Conservation (phyloP, 2,329 filamentous ascomycete species). For the Ophiosphaerella herpotricha region DNA sequence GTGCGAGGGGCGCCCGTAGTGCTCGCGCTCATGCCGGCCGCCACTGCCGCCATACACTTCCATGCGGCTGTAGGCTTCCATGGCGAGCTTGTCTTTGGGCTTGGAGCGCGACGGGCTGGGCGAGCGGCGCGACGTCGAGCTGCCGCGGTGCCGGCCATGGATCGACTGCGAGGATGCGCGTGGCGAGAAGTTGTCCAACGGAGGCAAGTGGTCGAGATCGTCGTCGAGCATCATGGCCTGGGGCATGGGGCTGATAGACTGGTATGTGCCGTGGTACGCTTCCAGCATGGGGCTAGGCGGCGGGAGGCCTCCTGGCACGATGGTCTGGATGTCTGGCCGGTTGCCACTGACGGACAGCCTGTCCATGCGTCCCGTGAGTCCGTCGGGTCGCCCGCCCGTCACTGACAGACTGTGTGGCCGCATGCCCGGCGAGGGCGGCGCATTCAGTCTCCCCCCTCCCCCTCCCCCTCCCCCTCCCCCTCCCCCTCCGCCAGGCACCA, state of each 20-base stretch:
- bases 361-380: conserved; percentile 50
- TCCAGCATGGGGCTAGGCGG: conserved; percentile 86
- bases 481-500: conserved; percentile 43
- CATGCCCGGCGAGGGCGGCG: conserved; percentile 38
- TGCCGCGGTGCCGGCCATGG: conserved; percentile 32
- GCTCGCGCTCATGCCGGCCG: conserved; percentile 3
- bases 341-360: conserved; percentile 54
- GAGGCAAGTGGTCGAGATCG: conserved; percentile 54
- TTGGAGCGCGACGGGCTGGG: conserved; percentile 33
- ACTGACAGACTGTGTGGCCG: conserved; percentile 42
- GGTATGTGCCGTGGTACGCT: conserved; percentile 91
- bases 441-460: conserved; percentile 30
- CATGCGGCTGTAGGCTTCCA: conserved; percentile 36
- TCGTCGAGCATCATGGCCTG: conserved; percentile 69
- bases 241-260: conserved; percentile 93
- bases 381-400: conserved; percentile 35
- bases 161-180: conserved; percentile 34
- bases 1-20: conserved; percentile 11
- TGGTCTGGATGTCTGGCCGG: conserved; percentile 47
- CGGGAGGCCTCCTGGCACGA: conserved; percentile 52
- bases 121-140: conserved; percentile 40
- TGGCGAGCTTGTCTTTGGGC: conserved; percentile 39
- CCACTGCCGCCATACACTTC: conserved; percentile 25
- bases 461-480: conserved; percentile 34
- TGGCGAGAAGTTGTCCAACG: conserved; percentile 39